Percentiles rank a stretch among this genome's conserved stretches.
phyloP scores from a whole-genome alignment of 768 basidiomycete species.

The Mycena galericulata region DNA sequence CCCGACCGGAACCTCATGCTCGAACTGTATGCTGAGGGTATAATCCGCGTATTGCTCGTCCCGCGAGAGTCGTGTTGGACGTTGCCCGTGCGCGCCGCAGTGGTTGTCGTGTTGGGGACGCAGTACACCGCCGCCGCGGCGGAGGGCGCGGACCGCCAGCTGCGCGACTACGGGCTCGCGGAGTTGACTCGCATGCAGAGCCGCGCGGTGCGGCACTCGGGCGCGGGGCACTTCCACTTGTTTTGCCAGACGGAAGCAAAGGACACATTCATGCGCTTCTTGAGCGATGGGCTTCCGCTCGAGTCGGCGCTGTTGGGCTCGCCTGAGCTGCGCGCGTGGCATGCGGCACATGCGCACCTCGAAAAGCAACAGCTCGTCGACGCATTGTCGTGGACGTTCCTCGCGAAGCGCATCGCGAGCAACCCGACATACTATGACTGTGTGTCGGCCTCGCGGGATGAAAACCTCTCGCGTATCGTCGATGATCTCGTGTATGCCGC shows the following conservation, averaged over 20 bases:
- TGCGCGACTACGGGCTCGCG: constrained; percentile 82
- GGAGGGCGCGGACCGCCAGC: constrained; percentile 67
- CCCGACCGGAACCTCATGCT: constrained; percentile 80
- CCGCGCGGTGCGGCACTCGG: constrained; percentile 75
- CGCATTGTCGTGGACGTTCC: constrained; percentile 83
- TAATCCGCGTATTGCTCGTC: constrained; percentile 83
- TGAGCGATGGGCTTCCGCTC: constrained; percentile 89
- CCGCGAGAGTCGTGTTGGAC: constrained; percentile 91
- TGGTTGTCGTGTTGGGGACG: constrained; percentile 92
- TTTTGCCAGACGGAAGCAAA: constrained; percentile 92
- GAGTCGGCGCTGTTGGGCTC: constrained; percentile 82
- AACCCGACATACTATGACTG: constrained; percentile 92
- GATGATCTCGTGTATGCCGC: constrained; percentile 57
- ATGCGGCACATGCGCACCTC: constrained; percentile 53
- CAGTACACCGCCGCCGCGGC: constrained; percentile 76
- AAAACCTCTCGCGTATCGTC: constrained; percentile 76
- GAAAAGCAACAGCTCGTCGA: constrained; percentile 80
- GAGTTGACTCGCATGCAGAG: constrained; percentile 95
- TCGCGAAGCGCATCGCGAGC: constrained; percentile 73
- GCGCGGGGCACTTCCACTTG: constrained; percentile 77
- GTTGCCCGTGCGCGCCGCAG: constrained; percentile 83
- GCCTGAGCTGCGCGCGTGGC: constrained; percentile 61
- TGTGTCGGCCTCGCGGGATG: constrained; percentile 54
- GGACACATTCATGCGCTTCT: constrained; percentile 84
- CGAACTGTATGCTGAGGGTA: constrained; percentile 83